Evolutionary conservation across 352 stramenopile species (phyloP), one percentile per base, ranked within the genome.

Genomic region (Phytophthora hibernalis): DNA sequence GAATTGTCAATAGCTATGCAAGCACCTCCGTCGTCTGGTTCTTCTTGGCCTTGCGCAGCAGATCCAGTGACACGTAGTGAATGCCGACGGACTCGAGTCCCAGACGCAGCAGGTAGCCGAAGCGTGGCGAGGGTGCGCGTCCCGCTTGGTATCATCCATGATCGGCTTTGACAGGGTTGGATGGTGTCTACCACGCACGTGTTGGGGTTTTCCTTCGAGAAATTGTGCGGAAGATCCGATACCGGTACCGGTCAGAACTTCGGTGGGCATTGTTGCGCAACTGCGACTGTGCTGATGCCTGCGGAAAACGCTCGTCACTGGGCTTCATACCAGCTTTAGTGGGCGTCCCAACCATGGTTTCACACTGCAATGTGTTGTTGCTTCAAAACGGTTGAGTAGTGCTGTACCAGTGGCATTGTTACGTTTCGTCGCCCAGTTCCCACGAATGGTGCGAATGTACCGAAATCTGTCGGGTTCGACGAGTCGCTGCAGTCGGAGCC

Each of bases 11-110:
- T 48, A 24, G 8, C 9, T 7, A 20, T 3, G 13, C 10, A 18
- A 12, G 11, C 8, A 69, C 48, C 60, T 81, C 54, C 2, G 56
- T 74, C 1, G 67, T 63, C 3, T 70, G 50, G 38, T 79, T 77
- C 51, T 85, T 86, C 70, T 92, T 94, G 47, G 83, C 77, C 58
- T 77, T 80, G 28, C 85, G 83, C 37, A 94, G 55, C 22, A 80
- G 61, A 20, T 94, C 77, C 31, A 84, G 48, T 0, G 77, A 73
- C 20, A 86, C 56, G 70, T 89, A 91, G 37, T 59, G 60, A 42
- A 91, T 63, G 16, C 82, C 85, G 20, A 85, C 44, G 26, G 72
- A 80, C 55, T 79, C 70, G 6, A 89, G 53, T 6, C 65, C 76
- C 12, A 74, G 28, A 12, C 70, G 67, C 20, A 89, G 10, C 22